phyloP scores from a whole-genome alignment of 108 stramenopile species.

The Seminavis robusta region DNA sequence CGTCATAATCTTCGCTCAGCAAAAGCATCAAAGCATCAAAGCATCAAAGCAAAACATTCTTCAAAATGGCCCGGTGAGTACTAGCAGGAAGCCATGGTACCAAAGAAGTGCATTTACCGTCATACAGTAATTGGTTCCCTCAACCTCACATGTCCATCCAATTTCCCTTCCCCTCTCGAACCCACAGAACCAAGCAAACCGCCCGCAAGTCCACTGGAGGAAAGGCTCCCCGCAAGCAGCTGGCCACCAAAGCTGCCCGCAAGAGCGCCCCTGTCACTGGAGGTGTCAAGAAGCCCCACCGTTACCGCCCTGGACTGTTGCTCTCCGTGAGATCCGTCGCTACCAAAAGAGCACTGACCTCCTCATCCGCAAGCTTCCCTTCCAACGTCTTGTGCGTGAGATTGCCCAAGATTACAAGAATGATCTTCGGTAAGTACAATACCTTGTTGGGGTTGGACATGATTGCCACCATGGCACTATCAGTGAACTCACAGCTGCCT shows the following conservation, averaged over 20 bases:
- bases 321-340: conserved; percentile 80
- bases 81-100: too few relatives aligned
- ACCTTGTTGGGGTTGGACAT: too few relatives aligned
- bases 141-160: background rate
- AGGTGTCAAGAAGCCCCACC: conserved; percentile 79
- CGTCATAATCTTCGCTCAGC: too few relatives aligned
- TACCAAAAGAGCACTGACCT: conserved; percentile 92
- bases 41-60: too few relatives aligned
- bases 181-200: conserved; percentile 92
- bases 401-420: conserved; percentile 56
- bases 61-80: background rate
- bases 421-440: too few relatives aligned
- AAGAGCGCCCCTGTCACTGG: conserved; percentile 80
- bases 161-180: background rate
- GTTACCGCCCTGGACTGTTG: conserved; percentile 79
- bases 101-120: conserved; percentile 22
- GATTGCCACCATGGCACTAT: too few relatives aligned
- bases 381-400: conserved; percentile 88
- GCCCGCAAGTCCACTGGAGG: conserved; percentile 96
- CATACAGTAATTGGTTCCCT: background rate
- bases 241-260: conserved; percentile 73
- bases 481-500: conserved; percentile 59
- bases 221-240: conserved; percentile 90
- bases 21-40: too few relatives aligned
- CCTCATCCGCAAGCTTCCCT: conserved; percentile 86